Conservation (phyloP, 192 early-diverging fungal genomes). For the Allomyces javanicus region DNA sequence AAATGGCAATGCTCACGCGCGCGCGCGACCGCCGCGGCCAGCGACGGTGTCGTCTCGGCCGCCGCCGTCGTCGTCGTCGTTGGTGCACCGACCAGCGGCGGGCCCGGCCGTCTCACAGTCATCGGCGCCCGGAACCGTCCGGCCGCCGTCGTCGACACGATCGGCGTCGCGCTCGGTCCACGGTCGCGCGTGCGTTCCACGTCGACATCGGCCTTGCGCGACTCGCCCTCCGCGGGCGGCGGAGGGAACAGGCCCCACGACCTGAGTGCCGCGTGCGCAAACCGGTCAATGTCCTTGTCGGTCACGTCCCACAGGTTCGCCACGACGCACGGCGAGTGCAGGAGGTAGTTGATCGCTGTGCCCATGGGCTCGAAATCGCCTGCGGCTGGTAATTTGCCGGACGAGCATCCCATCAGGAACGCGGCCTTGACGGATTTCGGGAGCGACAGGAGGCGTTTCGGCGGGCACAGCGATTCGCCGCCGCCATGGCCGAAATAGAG, state of each 20-base stretch:
- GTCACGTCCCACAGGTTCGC: conserved; percentile 98
- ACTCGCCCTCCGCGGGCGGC: conserved; percentile 3
- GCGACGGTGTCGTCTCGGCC: conserved; percentile 17
- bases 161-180: too few relatives aligned
- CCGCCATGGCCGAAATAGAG: conserved; percentile 92
- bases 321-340: conserved; percentile 55
- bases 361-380: conserved; percentile 87
- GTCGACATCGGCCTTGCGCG: not conserved
- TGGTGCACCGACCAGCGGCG: not conserved
- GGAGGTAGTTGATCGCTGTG: conserved; percentile 59
- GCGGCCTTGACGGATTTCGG: conserved; percentile 45
- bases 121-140: not conserved
- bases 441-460: conserved; percentile 41
- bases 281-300: conserved; percentile 84
- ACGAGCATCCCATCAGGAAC: conserved; percentile 86
- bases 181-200: not conserved
- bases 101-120: not conserved
- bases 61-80: too few relatives aligned
- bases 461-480: conserved; percentile 60
- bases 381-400: conserved; percentile 43
- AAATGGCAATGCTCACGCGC: conserved; percentile 55
- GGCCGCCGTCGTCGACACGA: too few relatives aligned
- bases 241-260: conserved; percentile 42
- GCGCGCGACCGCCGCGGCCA: conserved; percentile 53
- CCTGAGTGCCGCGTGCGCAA: conserved; percentile 46